These are phyloP conservation scores for Chlamydomonas sphaeroides DNA, from an alignment of 139 green algal genomes.

Conservation along the genomic window DNA sequence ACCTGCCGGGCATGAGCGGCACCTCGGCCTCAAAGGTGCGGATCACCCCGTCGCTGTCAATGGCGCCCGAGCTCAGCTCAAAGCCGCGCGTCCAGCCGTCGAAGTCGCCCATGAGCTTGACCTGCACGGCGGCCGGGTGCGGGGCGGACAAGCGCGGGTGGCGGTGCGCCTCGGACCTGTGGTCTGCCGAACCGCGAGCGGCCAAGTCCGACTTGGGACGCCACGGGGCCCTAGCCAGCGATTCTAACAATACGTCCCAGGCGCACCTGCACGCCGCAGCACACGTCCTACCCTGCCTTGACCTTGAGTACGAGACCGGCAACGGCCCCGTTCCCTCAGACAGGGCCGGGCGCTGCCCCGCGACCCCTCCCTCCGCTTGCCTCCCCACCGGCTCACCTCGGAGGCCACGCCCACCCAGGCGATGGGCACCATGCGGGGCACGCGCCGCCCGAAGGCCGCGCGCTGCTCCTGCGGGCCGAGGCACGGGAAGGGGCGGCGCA, in stretches of 20 bases:
- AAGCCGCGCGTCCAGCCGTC: constrained; percentile 74
- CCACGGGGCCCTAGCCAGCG: too few species aligned
- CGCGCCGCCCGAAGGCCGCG: constrained; percentile 43
- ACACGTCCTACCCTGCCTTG: too few species aligned
- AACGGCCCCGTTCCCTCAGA: too few species aligned
- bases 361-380: not conserved
- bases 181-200: too few species aligned
- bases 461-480: constrained; percentile 50
- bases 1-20: not conserved
- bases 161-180: too few species aligned
- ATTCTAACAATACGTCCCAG: too few species aligned
- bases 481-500: not conserved
- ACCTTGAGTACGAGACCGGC: too few species aligned
- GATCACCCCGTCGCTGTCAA: constrained; percentile 63
- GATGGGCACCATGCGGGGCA: constrained; percentile 61
- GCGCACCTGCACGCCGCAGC: too few species aligned
- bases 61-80: constrained; percentile 57
- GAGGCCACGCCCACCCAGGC: constrained; percentile 65
- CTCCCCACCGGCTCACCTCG: constrained; percentile 42
- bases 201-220: too few species aligned
- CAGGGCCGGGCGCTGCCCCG: too few species aligned
- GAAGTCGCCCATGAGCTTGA: constrained; percentile 55
- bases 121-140: too few species aligned
- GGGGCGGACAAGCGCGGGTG: too few species aligned
- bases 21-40: constrained; percentile 52